Conservation (phyloP, 73 alveolate genomes). For the Blepharisma japonicum region DNA sequence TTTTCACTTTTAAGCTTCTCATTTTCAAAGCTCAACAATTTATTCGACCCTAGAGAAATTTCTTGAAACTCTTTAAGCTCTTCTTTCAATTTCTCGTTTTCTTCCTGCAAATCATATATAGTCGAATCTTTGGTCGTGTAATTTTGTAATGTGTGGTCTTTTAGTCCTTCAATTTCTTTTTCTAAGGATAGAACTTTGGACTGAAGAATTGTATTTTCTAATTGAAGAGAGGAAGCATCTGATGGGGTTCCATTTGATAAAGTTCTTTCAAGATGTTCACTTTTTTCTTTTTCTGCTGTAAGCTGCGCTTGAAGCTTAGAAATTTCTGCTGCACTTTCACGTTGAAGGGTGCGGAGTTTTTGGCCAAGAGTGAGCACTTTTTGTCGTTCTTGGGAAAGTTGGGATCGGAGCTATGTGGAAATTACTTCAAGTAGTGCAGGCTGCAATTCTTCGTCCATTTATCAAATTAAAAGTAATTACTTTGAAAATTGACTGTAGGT, state of each 20-base stretch:
- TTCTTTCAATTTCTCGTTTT: conserved; percentile 1
- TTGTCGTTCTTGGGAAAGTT: conserved; percentile 5
- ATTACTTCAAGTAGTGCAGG: conserved; percentile 17
- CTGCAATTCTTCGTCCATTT: conserved; percentile 22
- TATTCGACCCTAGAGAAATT: not conserved
- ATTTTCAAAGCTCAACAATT: not conserved
- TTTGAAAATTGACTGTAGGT: too few relatives aligned
- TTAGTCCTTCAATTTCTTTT: not conserved
- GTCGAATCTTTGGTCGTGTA: not conserved
- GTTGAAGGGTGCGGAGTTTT: not conserved
- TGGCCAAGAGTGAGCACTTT: not conserved
- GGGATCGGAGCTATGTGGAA: not conserved
- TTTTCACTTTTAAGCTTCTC: not conserved
- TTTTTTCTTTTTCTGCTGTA: conserved; percentile 19
- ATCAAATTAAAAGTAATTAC: too few relatives aligned
- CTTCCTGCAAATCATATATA: not conserved
- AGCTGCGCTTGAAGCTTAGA: not conserved
- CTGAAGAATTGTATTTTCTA: conserved; percentile 13
- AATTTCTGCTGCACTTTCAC: not conserved
- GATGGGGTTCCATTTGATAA: not conserved
- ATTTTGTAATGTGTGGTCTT: not conserved
- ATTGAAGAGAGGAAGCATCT: not conserved
- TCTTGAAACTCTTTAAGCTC: conserved; percentile 12
- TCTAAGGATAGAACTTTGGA: not conserved
- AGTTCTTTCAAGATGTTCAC: not conserved